A percentile compares a stretch with the other conserved stretches of the same genome.
phyloP scores from a whole-genome alignment of 768 basidiomycete genomes.

The Pleurotus tuber-regium region DNA sequence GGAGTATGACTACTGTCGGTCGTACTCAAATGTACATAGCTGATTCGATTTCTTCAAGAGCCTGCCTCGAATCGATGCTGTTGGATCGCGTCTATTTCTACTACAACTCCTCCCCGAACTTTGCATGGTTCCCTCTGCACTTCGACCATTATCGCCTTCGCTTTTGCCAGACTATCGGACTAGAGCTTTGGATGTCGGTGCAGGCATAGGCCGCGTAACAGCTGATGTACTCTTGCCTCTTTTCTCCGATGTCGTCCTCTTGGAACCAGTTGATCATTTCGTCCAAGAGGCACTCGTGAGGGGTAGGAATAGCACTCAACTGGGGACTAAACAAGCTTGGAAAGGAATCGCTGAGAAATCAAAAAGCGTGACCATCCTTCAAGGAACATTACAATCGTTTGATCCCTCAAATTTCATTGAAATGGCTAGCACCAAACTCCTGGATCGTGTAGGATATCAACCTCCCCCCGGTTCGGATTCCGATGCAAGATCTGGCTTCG shows the following conservation, averaged over 20 bases:
- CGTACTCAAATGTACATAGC: neutral
- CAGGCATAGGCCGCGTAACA: slow-evolving; percentile 93
- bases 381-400: slow-evolving; percentile 77
- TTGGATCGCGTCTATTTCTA: slow-evolving; percentile 87
- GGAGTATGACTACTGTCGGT: slow-evolving; percentile 41
- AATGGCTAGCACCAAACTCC: slow-evolving; percentile 41
- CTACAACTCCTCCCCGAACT: slow-evolving; percentile 80
- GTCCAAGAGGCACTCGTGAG: slow-evolving; percentile 63
- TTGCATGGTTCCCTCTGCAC: slow-evolving; percentile 70
- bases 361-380: slow-evolving; percentile 78
- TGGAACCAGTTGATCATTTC: slow-evolving; percentile 85
- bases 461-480: slow-evolving; percentile 34
- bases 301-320: slow-evolving; percentile 31
- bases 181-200: slow-evolving; percentile 89
- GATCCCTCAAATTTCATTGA: slow-evolving; percentile 67
- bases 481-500: slow-evolving; percentile 66
- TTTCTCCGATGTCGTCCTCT: slow-evolving; percentile 80
- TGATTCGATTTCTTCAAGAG: slow-evolving; percentile 44
- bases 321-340: slow-evolving; percentile 41
- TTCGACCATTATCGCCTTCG: slow-evolving; percentile 45
- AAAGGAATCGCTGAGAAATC: slow-evolving; percentile 58
- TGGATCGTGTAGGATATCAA: slow-evolving; percentile 70
- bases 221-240: slow-evolving; percentile 86
- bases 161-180: slow-evolving; percentile 30
- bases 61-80: slow-evolving; percentile 85